Conservation (phyloP, 2,329 filamentous ascomycete species). For the Botrytis squamosa region DNA sequence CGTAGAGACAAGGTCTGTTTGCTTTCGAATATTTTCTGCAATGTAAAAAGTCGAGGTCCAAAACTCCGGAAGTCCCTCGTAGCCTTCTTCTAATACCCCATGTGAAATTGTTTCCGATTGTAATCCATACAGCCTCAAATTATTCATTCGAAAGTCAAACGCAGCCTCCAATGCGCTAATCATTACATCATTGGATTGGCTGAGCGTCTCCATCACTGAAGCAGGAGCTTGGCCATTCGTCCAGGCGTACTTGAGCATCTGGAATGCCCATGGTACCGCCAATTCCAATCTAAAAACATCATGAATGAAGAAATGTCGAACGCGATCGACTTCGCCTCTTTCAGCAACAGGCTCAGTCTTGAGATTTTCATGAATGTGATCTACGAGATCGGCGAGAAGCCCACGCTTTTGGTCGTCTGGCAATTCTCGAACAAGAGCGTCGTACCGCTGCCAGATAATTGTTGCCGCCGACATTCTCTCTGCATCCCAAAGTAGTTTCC, state of each 20-base stretch:
- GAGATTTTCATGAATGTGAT: slow-evolving; percentile 72
- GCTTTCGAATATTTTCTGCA: slow-evolving; percentile 60
- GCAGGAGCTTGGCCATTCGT: slow-evolving; percentile 57
- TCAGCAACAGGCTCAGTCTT: slow-evolving; percentile 66
- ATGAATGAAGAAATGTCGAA: slow-evolving; percentile 84
- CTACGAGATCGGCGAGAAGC: slow-evolving; percentile 71
- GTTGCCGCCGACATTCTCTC: slow-evolving; percentile 84
- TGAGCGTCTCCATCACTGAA: slow-evolving; percentile 39
- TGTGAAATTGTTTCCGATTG: slow-evolving; percentile 62
- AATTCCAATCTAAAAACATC: slow-evolving; percentile 71
- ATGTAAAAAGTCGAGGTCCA: slow-evolving; percentile 76
- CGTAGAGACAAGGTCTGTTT: slow-evolving; percentile 52
- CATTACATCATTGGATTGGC: slow-evolving; percentile 75
- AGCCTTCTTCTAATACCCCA: slow-evolving; percentile 62
- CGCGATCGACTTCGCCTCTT: slow-evolving; percentile 70
- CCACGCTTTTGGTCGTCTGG: slow-evolving; percentile 63
- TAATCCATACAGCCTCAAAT: slow-evolving; percentile 71
- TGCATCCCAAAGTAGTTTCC: slow-evolving; percentile 82
- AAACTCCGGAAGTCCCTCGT: slow-evolving; percentile 70
- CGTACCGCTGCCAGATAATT: slow-evolving; percentile 78
- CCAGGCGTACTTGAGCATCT: slow-evolving; percentile 71
- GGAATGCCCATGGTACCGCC: slow-evolving; percentile 76
- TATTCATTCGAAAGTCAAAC: slow-evolving; percentile 69
- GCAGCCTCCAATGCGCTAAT: slow-evolving; percentile 61
- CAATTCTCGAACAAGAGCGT: slow-evolving; percentile 61